Base-by-base conservation (phyloP, 2,329 filamentous ascomycete genomes). In the Apiospora kogelbergensis region DNA sequence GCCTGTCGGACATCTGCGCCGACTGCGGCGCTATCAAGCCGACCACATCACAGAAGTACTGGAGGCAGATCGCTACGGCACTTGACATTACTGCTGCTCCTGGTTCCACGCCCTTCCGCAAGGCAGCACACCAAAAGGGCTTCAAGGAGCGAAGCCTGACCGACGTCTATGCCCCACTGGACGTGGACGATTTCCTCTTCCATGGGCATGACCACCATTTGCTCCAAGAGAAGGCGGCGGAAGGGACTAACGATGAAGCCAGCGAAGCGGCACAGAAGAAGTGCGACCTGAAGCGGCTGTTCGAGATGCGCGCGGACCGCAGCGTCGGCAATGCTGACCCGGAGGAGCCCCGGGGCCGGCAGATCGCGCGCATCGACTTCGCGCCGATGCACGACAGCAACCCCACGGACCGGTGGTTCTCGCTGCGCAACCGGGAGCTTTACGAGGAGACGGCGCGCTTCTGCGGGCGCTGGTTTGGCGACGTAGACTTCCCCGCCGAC, bases 381-480 rank as follows among this genome's bases (percentile, higher is more conserved):
- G 41, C 42, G 2, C 24, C 41, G 63, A 67, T 73, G 45, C 76
- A 77, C 44, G 70, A 73, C 20, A 57, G 24, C 1, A 73, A 76
- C 48, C 76, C 75, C 37, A 65, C 70, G 40, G 72, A 78, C 42
- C 26, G 69, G 0, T 80, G 75, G 48, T 77, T 70, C 68, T 48
- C n/a, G 37, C 22, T 6, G 13, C 72, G 72, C 68, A 80, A 78
- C 63, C 6, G 45, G 4, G 72, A 76, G 17, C 66, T 83, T 13
- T 80, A 76, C 53, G 10, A 70, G 3, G 70, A 70, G 46, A 68
- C 76, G 5, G 67, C 70, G 17, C 66, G 71, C 4, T 76, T 81
- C 48, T 71, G 69, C 20, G 65, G 70, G 33, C 67, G 45, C 42
- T 77, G 76, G 66, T 81, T 82, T 70, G 76, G 53, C 22, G 65